These are phyloP conservation scores for Isabelozyma pseudorhagii DNA, from an alignment of 805 yeast genomes.

Conservation along the genomic window DNA sequence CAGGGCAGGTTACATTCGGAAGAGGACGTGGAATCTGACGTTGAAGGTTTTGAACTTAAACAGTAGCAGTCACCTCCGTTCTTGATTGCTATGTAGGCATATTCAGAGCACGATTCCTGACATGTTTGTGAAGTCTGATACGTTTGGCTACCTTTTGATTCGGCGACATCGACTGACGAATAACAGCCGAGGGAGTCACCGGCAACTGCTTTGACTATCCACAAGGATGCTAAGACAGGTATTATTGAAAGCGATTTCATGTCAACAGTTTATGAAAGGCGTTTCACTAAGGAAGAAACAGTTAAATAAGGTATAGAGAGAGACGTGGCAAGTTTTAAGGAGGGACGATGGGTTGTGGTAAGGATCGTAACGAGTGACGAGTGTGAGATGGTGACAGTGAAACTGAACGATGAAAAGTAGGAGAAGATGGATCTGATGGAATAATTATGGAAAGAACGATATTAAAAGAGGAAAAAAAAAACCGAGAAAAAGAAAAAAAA, in stretches of 20 bases:
- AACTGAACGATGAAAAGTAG: no score
- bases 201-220: not conserved
- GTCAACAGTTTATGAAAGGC: not conserved
- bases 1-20: constrained; percentile 28
- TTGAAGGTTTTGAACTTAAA: constrained; percentile 28
- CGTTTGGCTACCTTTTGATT: constrained; percentile 15
- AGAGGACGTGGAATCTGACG: constrained; percentile 7
- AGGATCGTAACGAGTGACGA: no score
- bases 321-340: no score
- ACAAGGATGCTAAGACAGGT: not conserved
- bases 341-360: no score
- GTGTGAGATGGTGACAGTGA: no score
- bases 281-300: no score
- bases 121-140: constrained; percentile 32
- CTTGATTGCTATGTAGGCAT: constrained; percentile 35
- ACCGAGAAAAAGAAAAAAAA: not conserved
- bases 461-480: no score
- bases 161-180: constrained; percentile 23
- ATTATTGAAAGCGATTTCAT: not conserved
- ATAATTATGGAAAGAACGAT: no score
- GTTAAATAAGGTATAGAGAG: no score
- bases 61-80: constrained; percentile 39
- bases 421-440: no score
- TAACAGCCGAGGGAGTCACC: constrained; percentile 23
- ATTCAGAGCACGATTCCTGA: constrained; percentile 23